Evolutionary conservation across 345 rosid genomes (phyloP).

Genomic region (Lumnitzera racemosa): DNA sequence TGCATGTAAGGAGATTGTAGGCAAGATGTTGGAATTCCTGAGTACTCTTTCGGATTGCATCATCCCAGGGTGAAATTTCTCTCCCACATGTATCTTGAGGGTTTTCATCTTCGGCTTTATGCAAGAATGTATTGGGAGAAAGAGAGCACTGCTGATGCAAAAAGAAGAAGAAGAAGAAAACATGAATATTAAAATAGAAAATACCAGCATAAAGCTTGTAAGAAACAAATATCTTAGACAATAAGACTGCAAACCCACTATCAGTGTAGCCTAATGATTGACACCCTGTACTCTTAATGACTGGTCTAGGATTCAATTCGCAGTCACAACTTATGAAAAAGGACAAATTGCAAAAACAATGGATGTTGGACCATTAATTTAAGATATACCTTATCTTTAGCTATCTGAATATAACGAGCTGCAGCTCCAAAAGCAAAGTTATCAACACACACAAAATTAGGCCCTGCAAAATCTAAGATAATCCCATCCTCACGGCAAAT

Average conservation of each 20-base stretch:
- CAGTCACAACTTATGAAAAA: too few relatives aligned
- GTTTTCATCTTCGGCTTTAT: constrained; percentile 25
- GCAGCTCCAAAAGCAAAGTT: constrained; percentile 77
- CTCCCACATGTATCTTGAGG: constrained; percentile 21
- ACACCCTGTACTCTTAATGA: too few relatives aligned
- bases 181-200: neutral
- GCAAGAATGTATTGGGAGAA: constrained; percentile 22
- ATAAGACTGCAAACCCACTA: too few relatives aligned
- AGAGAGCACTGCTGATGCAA: constrained; percentile 33
- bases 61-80: constrained; percentile 59
- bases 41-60: constrained; percentile 54
- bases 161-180: neutral
- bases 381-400: constrained; percentile 49
- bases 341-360: too few relatives aligned
- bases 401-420: constrained; percentile 69
- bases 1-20: constrained; percentile 84
- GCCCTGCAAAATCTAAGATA: constrained; percentile 89
- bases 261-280: too few relatives aligned
- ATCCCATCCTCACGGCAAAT: constrained; percentile 93
- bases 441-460: constrained; percentile 84
- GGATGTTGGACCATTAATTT: neutral
- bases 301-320: too few relatives aligned
- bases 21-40: constrained; percentile 78
- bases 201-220: neutral
- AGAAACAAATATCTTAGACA: neutral